Evolutionary conservation across 2,329 filamentous ascomycete genomes (phyloP), one percentile per base, ranked within the genome.

Genomic region (Sclerotinia nivalis): DNA sequence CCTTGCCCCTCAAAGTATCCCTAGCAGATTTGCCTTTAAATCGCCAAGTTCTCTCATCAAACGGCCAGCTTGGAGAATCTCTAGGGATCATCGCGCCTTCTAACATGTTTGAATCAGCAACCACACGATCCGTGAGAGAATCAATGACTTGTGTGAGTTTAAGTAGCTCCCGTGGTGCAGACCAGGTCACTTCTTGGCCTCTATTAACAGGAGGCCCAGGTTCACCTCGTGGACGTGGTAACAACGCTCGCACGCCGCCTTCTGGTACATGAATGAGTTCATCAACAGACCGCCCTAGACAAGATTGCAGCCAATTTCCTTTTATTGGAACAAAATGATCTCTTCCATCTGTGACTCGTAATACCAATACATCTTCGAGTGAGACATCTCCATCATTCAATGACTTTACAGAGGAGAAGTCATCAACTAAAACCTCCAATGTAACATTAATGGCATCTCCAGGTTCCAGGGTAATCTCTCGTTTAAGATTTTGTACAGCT

Each of bases 241-340:
- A 37, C 9, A 89, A 84, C 10, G 79, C 81, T 28, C 93, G 83
- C 70, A 91, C 91, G 7, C 96, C 91, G 6, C 94, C 93, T 86
- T 94, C 89, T 0, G 96, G 94, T 6, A 97, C 88, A 25, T 90
- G 88, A 64, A 96, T 93, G 12, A 99, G 85, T 76, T 97, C 94
- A 71, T 94, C 91, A n/a, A 99, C 86, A 0, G 92, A 94, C 50
- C 93, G 89, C 0, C 92, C 93, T 62, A 98, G 92, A 75, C 89
- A 92, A 0, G 93, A 93, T 12, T 91, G 91, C 4, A 90, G 82
- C 95, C 96, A 99, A 1, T 81, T 83, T 0, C 87, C 96, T 34
- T 87, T 89, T 0, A 97, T 84, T 0, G 93, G 91, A 52, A 99
- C 88, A 78, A 99, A 99, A 77, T 98, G 92, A 76, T 99, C 96